phyloP scores from a whole-genome alignment of 768 basidiomycete genomes.

The Podaxis sp. region DNA sequence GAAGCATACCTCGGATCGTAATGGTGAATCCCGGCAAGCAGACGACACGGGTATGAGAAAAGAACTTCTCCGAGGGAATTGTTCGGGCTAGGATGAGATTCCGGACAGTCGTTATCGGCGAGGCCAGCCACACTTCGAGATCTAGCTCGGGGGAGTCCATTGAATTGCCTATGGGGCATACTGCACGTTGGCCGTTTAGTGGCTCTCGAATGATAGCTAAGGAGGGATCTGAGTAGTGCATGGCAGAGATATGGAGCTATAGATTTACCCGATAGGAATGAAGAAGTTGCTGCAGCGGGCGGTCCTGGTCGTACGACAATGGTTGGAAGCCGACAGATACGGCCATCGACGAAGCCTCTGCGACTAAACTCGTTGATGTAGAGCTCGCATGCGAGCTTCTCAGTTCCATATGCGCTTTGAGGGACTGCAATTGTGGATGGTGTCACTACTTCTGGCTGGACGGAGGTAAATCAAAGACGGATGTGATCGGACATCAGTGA shows the following conservation, averaged over 20 bases:
- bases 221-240: background rate
- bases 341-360: slow-evolving; percentile 53
- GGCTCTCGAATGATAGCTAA: slow-evolving; percentile 54
- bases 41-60: slow-evolving; percentile 44
- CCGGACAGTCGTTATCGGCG: slow-evolving; percentile 45
- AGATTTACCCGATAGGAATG: slow-evolving; percentile 48
- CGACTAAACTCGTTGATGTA: slow-evolving; percentile 61
- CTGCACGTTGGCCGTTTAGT: slow-evolving; percentile 42
- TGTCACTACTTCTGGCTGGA: slow-evolving; percentile 36
- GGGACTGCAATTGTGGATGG: slow-evolving; percentile 49
- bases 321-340: slow-evolving; percentile 56
- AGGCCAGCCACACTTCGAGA: slow-evolving; percentile 47
- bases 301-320: slow-evolving; percentile 53
- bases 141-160: slow-evolving; percentile 38
- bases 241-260: background rate
- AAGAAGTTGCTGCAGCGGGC: slow-evolving; percentile 49
- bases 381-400: slow-evolving; percentile 50
- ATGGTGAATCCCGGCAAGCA: slow-evolving; percentile 59
- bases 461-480: background rate
- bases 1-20: slow-evolving; percentile 48
- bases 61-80: slow-evolving; percentile 37
- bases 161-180: slow-evolving; percentile 50
- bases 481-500: background rate
- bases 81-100: slow-evolving; percentile 48
- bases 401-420: slow-evolving; percentile 52